Base-by-base conservation (phyloP, 176 grass and related monocot species). In the Rhipidocladum racemiflorum region DNA sequence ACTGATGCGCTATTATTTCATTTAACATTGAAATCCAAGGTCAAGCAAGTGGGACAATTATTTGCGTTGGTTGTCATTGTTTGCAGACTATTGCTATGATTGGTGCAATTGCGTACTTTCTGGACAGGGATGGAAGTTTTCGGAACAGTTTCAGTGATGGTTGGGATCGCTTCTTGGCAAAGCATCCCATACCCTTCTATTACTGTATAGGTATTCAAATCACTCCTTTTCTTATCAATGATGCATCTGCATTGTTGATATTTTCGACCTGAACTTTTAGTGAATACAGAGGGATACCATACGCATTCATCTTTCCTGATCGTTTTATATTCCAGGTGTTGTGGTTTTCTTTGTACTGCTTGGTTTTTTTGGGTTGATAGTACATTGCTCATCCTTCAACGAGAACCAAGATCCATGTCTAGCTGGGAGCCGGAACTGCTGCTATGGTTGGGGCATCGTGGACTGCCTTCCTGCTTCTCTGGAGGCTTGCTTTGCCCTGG, bases 131-230 rank as follows among this genome's bases (percentile, higher is more conserved):
- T 80, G 96, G 92, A 84, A 91, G 88, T 59, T 95, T 99, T 38
- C 86, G 96, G 40, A 95, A 99, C 74, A 93, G 91, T 71, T 99
- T 99, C 83, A 91, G 79, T 60, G 96, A 93, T 87, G 84, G 92
- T 68, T 99, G 92, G 96, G 96, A 99, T 49, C 92, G 91, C 40
- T 74, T 99, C 76, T 90, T 99, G 45, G 95, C 96, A 57, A 99
- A 93, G 83, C 96, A 99, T 86, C 96, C 92, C 14, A 79, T 99
- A 74, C 92, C 96, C 8, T 99, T 99, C 71, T 99, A 99, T 53
- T 99, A 99, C 65, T 99, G 96, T 76, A 91, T 99, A 87, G 96
- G 96, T 99, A 73, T 60, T 25, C 15, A 84, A 30, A 66, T 77
- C 8, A 9, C 53, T 18, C 29, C 17, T 65, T 65, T 71, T 56